Percentiles rank a stretch among this genome's conserved stretches.
These are phyloP conservation scores for Ascochyta fabae DNA, from an alignment of 2,329 filamentous ascomycete species.

Conservation along the genomic window DNA sequence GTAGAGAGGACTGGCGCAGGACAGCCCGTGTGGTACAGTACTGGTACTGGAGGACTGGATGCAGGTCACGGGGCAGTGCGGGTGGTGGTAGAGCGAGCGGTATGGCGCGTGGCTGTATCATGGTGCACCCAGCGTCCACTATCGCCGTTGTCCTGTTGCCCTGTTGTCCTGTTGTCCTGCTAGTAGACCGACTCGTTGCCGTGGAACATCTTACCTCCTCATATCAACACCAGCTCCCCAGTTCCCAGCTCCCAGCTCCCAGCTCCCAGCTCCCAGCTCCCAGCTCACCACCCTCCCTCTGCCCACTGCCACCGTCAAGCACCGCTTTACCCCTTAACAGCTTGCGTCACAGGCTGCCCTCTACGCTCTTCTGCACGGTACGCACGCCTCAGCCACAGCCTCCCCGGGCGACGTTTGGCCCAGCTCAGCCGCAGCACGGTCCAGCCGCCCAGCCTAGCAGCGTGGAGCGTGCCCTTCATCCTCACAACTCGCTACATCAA, in stretches of 20 bases:
- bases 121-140: constrained; percentile 9
- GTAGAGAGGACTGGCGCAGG: not conserved
- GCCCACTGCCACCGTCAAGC: constrained; percentile 3
- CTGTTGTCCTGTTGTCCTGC: not conserved
- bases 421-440: constrained; percentile 33
- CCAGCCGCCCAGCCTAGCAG: constrained; percentile 24
- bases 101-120: constrained; percentile 11
- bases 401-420: constrained; percentile 20
- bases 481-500: constrained; percentile 40
- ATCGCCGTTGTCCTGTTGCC: constrained; percentile 1
- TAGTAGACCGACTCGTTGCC: constrained; percentile 22
- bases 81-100: not conserved
- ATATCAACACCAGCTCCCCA: constrained; percentile 12
- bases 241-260: not conserved
- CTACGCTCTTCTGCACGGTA: constrained; percentile 9
- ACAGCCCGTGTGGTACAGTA: not conserved
- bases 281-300: not conserved
- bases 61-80: constrained; percentile 5
- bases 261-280: too few relatives aligned
- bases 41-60: not conserved
- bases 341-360: constrained; percentile 7
- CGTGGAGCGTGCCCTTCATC: constrained; percentile 31
- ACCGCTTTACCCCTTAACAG: constrained; percentile 9
- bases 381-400: constrained; percentile 17
- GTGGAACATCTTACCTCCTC: constrained; percentile 12